These are phyloP conservation scores for Aspergillus baeticus DNA, from an alignment of 495 filamentous ascomycete genomes.

Conservation along the genomic window DNA sequence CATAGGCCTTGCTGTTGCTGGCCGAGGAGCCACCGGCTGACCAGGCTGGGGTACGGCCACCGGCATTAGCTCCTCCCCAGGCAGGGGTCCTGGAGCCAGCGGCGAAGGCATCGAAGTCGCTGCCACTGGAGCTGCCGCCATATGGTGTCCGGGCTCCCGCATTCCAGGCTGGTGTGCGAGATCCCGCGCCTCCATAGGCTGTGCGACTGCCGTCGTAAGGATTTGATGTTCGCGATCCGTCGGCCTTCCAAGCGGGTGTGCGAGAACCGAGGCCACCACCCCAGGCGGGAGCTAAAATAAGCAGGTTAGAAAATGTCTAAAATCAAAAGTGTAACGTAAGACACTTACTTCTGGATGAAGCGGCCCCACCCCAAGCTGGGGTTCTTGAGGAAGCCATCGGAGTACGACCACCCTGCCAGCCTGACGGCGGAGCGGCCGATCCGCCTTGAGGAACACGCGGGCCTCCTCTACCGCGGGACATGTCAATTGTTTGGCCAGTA, in stretches of 20 bases:
- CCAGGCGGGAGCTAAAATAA: slow-evolving; percentile 56
- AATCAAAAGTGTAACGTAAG: neutral
- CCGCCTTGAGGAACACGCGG: slow-evolving; percentile 47
- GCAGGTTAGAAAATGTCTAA: slow-evolving; percentile 30
- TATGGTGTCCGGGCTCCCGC: slow-evolving; percentile 73
- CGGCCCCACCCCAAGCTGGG: slow-evolving; percentile 62
- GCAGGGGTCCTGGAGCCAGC: slow-evolving; percentile 73
- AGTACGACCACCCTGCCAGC: slow-evolving; percentile 64
- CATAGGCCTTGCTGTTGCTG: slow-evolving; percentile 54
- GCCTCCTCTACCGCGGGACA: slow-evolving; percentile 56
- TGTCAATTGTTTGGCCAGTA: slow-evolving; percentile 72
- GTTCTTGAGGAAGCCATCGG: slow-evolving; percentile 66
- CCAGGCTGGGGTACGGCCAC: slow-evolving; percentile 55
- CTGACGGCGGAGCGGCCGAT: slow-evolving; percentile 38
- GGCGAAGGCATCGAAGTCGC: slow-evolving; percentile 67
- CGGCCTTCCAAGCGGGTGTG: slow-evolving; percentile 75
- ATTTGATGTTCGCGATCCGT: slow-evolving; percentile 71
- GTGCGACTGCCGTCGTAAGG: slow-evolving; percentile 80
- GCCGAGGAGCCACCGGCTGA: slow-evolving; percentile 21
- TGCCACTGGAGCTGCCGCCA: slow-evolving; percentile 54
- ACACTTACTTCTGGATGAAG: slow-evolving; percentile 55
- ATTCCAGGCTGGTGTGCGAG: slow-evolving; percentile 55
- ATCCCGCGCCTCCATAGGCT: slow-evolving; percentile 50
- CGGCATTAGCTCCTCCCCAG: slow-evolving; percentile 56
- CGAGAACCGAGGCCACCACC: slow-evolving; percentile 53